Evolutionary conservation across 2,329 filamentous ascomycete species (phyloP).

Genomic region (Sclerotiophoma versabilis): DNA sequence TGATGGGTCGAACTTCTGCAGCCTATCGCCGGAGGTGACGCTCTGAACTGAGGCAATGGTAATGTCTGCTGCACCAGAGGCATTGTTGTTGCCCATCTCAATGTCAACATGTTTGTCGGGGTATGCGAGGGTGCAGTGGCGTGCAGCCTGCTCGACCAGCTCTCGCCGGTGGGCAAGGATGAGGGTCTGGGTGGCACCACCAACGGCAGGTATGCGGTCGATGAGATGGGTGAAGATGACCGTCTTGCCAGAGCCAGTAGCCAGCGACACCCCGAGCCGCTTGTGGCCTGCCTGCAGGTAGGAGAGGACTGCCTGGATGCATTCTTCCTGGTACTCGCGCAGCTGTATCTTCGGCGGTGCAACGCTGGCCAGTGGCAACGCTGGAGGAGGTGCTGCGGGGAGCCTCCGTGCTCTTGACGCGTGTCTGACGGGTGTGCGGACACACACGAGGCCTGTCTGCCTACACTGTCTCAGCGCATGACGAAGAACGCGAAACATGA

Average conservation of each 20-base stretch:
- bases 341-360: slow-evolving; percentile 59
- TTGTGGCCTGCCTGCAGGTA: slow-evolving; percentile 76
- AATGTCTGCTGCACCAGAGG: slow-evolving; percentile 85
- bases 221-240: slow-evolving; percentile 98
- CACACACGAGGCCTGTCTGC: slow-evolving; percentile 18
- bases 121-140: slow-evolving; percentile 82
- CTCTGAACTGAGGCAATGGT: slow-evolving; percentile 91
- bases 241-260: slow-evolving; percentile 89
- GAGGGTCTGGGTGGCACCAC: slow-evolving; percentile 75
- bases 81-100: slow-evolving; percentile 83
- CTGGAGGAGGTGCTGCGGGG: slow-evolving; percentile 11
- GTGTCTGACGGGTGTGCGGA: slow-evolving; percentile 18
- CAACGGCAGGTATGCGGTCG: slow-evolving; percentile 69
- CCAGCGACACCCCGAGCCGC: slow-evolving; percentile 82
- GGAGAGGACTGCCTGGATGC: slow-evolving; percentile 79
- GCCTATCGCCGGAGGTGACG: slow-evolving; percentile 75
- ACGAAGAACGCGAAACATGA: slow-evolving; percentile 41
- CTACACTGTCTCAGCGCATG: slow-evolving; percentile 41
- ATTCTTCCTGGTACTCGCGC: slow-evolving; percentile 89
- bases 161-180: slow-evolving; percentile 93
- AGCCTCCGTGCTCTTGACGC: slow-evolving; percentile 23
- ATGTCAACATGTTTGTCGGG: slow-evolving; percentile 83
- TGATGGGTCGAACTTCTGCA: slow-evolving; percentile 81
- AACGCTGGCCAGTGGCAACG: slow-evolving; percentile 13
- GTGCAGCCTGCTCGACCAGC: slow-evolving; percentile 90